Evolutionary conservation across 768 basidiomycete species (phyloP), one percentile per base, ranked within the genome.

Genomic region (Lactifluus hygrophoroides): DNA sequence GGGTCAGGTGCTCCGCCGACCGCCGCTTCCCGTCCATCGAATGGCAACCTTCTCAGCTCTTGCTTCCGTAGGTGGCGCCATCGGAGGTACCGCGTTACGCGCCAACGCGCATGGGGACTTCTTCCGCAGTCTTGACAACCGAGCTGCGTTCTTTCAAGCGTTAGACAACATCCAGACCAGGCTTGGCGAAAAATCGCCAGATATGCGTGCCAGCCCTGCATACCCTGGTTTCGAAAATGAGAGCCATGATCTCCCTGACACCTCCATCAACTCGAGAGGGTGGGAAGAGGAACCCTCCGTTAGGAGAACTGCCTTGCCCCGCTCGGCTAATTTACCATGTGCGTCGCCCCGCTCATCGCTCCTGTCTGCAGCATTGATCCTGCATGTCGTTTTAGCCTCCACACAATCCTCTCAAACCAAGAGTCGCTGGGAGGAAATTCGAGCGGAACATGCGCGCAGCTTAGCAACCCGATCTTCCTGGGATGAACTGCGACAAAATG

Each of bases 401-500:
- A 21, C 54, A 35, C 32, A 40, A 5, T 19, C 34, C 23, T 44
- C 56, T 32, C 54, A 30, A 56, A 56, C 67, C 50, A 58, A 57
- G 37, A 79, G 70, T 51, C 79, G 74, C 59, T 89, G 87, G 87
- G 84, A 86, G 34, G 77, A 83, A 60, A 83, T 89, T 47, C 81
- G 86, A 54, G 72, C 74, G 44, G 78, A 73, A 32, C 84, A 84
- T 58, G 72, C 71, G 16, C 69, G 73, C 19, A 72, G 69, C 30
- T 57, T 70, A 16, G 74, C 69, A 37, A 66, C 68, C 40, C 69
- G 67, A 3, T 87, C 87, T 19, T 75, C 84, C 3, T 88, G 87
- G 87, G 87, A 88, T 64, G 68, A 71, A 25, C 73, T 89, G 21
- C 81, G 87, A 32, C 83, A 86, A 66, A 74, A 54, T 21, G 51